Conservation (phyloP, 75 land plant species). For the Cupressus sempervirens region DNA sequence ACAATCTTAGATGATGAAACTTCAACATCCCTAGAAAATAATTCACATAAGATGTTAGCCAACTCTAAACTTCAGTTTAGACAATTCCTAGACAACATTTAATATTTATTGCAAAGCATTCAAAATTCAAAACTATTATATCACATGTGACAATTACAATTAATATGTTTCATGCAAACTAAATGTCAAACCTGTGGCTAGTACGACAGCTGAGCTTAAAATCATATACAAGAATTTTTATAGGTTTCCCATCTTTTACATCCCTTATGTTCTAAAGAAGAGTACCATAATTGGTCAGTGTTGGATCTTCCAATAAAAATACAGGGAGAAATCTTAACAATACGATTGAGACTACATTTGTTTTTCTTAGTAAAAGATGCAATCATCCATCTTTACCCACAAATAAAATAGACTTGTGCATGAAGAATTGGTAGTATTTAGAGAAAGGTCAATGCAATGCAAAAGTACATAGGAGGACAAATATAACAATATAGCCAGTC, state of each 20-base stretch:
- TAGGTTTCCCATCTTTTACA: conserved; percentile 26
- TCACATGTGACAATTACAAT: neutral
- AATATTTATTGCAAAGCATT: neutral
- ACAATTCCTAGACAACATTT: neutral
- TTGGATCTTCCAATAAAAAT: conserved; percentile 23
- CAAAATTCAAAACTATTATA: neutral
- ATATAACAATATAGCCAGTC: neutral
- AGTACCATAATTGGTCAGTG: conserved; percentile 38
- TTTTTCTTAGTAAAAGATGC: neutral
- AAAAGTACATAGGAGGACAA: neutral
- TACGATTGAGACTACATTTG: neutral
- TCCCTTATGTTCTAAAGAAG: conserved; percentile 29
- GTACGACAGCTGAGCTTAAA: conserved; percentile 27
- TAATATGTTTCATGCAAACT: neutral
- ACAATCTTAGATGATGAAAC: conserved; percentile 27
- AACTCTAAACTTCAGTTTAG: neutral
- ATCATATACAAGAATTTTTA: conserved; percentile 33
- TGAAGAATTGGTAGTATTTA: neutral
- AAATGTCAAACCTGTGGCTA: conserved; percentile 26
- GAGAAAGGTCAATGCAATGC: neutral
- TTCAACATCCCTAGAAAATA: conserved; percentile 19
- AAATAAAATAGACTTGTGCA: neutral
- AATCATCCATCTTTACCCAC: neutral
- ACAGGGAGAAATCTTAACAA: neutral
- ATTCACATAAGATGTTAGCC: neutral